phyloP scores from a whole-genome alignment of 257 asterid species.

The Ophiorrhiza pumila region DNA sequence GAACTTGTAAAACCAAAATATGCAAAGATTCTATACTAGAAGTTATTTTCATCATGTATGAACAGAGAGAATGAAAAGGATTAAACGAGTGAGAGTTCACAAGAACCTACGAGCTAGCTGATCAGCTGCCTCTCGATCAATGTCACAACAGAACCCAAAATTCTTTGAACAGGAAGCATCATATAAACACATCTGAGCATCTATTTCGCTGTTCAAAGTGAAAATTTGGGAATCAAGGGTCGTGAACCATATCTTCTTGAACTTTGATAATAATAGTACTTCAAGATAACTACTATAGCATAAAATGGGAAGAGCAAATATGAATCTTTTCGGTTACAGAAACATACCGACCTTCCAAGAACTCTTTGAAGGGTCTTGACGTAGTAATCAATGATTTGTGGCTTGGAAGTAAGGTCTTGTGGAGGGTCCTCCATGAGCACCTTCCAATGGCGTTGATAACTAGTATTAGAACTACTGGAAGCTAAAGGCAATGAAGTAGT shows the following conservation, averaged over 20 bases:
- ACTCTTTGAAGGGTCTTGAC: constrained; percentile 59
- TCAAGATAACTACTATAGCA: background rate
- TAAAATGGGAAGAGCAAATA: background rate
- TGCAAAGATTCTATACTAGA: background rate
- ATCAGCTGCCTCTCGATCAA: constrained; percentile 57
- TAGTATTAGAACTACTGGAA: constrained; percentile 20
- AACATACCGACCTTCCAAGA: constrained; percentile 53
- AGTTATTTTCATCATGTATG: background rate
- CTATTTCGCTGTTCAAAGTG: constrained; percentile 49
- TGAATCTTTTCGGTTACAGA: constrained; percentile 1
- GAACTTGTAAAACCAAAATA: background rate
- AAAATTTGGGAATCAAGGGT: background rate
- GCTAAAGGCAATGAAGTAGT: constrained; percentile 15
- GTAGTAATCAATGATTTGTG: constrained; percentile 64
- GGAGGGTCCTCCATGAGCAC: constrained; percentile 67
- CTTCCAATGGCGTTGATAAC: constrained; percentile 58
- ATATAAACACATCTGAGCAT: constrained; percentile 84
- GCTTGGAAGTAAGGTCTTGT: constrained; percentile 35
- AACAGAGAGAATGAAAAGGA: background rate
- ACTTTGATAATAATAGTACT: background rate
- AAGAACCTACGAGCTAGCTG: constrained; percentile 52
- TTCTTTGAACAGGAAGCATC: constrained; percentile 57
- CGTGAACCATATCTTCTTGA: background rate
- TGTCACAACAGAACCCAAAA: constrained; percentile 87
- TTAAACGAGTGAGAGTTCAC: background rate